Percentiles rank a stretch among this genome's conserved stretches.
These are phyloP conservation scores for Phialemoniopsis sp. DNA, from an alignment of 2,329 filamentous ascomycete genomes.

Conservation along the genomic window DNA sequence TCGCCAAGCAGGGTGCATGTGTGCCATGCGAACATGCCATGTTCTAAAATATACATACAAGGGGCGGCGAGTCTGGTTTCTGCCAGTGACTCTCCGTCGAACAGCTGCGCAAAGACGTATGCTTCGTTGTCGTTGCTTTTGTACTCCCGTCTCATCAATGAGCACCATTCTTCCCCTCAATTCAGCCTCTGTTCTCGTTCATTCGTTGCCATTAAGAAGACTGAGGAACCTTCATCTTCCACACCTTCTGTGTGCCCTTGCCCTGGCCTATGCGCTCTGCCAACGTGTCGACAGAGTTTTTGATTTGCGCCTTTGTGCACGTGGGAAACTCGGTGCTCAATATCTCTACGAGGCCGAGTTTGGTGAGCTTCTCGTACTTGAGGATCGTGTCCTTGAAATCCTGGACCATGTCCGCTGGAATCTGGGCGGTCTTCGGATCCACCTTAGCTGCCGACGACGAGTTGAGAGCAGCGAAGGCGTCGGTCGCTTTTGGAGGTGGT, in stretches of 20 bases:
- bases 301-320: conserved; percentile 66
- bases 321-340: conserved; percentile 72
- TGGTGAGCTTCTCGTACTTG: conserved; percentile 55
- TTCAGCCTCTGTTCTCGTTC: too few relatives aligned
- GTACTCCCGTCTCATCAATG: too few relatives aligned
- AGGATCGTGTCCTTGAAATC: conserved; percentile 68
- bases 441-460: conserved; percentile 2
- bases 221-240: conserved; percentile 39
- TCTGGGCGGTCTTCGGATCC: conserved; percentile 25
- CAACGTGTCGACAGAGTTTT: conserved; percentile 62
- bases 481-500: conserved; percentile 12
- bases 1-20: too few relatives aligned
- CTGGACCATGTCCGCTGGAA: conserved; percentile 56
- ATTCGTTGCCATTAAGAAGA: too few relatives aligned
- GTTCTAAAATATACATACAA: too few relatives aligned
- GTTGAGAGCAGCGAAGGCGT: conserved; percentile 11
- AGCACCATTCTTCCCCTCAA: too few relatives aligned
- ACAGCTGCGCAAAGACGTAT: too few relatives aligned
- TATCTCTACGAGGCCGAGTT: conserved; percentile 69
- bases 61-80: too few relatives aligned
- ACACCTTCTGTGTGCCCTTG: conserved; percentile 54
- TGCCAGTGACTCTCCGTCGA: too few relatives aligned
- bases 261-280: conserved; percentile 54
- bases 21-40: too few relatives aligned
- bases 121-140: too few relatives aligned